phyloP scores from a whole-genome alignment of 148 eudicot genomes.

The Amaranthus hypochondriacus region DNA sequence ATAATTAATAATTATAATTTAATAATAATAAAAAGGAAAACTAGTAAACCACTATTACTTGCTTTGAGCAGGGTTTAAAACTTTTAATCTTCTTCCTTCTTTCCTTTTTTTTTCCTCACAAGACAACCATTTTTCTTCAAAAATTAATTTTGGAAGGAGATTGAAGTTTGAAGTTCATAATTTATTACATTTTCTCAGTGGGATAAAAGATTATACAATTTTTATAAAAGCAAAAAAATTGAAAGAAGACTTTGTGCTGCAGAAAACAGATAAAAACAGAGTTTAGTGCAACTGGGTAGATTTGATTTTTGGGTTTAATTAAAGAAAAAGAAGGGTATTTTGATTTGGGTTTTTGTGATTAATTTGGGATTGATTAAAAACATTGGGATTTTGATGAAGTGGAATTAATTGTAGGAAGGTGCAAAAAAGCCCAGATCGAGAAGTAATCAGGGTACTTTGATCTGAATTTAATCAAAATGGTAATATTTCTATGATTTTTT shows the following conservation, averaged over 20 bases:
- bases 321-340: no score
- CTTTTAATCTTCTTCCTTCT: conserved; percentile 1
- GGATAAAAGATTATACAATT: conserved; percentile 6
- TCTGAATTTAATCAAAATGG: conserved; percentile 47
- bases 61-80: conserved; percentile 24
- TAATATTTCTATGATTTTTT: conserved; percentile 13
- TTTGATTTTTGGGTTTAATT: conserved; percentile 17
- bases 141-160: conserved; percentile 12
- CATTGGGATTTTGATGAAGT: conserved; percentile 10
- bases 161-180: conserved; percentile 12
- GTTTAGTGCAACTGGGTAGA: conserved; percentile 21
- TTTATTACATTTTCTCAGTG: conserved; percentile 17
- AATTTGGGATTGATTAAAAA: neutral
- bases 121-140: neutral
- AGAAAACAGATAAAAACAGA: conserved; percentile 1
- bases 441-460: conserved; percentile 35
- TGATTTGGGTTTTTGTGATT: neutral
- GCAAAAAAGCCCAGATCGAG: conserved; percentile 16
- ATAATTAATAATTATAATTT: no score
- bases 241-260: neutral
- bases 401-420: conserved; percentile 10
- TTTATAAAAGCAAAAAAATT: neutral
- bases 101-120: conserved; percentile 5
- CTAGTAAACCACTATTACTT: neutral
- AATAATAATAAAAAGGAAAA: neutral